These are phyloP conservation scores for Plasmodium yoelii DNA, from an alignment of 169 alveolate species.

Conservation along the genomic window DNA sequence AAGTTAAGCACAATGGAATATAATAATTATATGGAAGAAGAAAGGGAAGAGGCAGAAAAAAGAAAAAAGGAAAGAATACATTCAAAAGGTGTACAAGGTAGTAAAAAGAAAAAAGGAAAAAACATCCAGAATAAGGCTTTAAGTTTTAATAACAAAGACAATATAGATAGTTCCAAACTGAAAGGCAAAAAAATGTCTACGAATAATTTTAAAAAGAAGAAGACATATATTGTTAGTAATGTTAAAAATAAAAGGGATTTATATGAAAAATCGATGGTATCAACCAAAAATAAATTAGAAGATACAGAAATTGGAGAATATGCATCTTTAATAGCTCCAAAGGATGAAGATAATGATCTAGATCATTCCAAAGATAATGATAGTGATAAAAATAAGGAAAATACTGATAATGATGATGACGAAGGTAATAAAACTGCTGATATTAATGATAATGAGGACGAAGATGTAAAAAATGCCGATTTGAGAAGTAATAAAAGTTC, in stretches of 20 bases:
- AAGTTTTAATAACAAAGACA: not conserved
- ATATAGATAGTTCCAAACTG: not conserved
- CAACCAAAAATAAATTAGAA: not conserved
- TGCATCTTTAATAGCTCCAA: not conserved
- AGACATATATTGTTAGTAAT: not conserved
- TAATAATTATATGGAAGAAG: constrained; percentile 1
- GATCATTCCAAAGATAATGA: not conserved
- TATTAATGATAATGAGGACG: not conserved
- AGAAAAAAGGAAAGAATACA: not conserved
- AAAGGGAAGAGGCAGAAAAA: not conserved
- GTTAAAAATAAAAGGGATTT: constrained; percentile 9
- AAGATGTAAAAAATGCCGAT: constrained; percentile 1
- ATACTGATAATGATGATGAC: not conserved
- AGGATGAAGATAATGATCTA: not conserved
- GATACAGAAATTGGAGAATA: not conserved
- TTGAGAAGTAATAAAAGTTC: no score
- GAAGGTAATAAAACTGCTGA: not conserved
- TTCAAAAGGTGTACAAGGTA: not conserved
- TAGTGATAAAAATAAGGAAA: not conserved
- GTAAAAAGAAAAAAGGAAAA: constrained; percentile 9
- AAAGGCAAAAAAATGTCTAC: constrained; percentile 12
- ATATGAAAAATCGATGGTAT: not conserved
- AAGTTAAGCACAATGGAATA: constrained; percentile 31
- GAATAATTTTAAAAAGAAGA: constrained; percentile 6
- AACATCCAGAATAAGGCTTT: not conserved